Percentiles rank a stretch among this genome's conserved stretches.
phyloP scores from a whole-genome alignment of 352 stramenopile species.

The Phytopythium ostracodes region DNA sequence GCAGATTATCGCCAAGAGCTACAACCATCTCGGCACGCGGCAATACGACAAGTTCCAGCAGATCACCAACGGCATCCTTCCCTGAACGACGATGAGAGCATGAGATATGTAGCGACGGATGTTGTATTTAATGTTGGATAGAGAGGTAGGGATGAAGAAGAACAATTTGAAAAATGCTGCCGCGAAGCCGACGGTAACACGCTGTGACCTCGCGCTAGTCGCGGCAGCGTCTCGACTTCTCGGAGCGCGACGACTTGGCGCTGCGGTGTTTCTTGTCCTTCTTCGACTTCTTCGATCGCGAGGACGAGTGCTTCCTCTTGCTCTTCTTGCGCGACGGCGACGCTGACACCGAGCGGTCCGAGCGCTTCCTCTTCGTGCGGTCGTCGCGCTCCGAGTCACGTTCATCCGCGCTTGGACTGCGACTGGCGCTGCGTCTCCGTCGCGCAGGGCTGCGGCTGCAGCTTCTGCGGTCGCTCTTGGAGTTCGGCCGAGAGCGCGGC shows the following conservation, averaged over 20 bases:
- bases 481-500: constrained; percentile 3
- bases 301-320: constrained; percentile 27
- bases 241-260: constrained; percentile 20
- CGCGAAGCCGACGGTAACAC: background rate
- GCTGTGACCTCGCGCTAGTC: background rate
- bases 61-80: constrained; percentile 78
- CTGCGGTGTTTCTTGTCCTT: constrained; percentile 38
- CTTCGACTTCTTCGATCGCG: constrained; percentile 32
- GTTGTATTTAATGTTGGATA: constrained; percentile 11
- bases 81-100: background rate
- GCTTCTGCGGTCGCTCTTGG: constrained; percentile 9
- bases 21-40: constrained; percentile 69
- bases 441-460: no score
- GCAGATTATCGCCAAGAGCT: constrained; percentile 70
- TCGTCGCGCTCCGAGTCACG: background rate
- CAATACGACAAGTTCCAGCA: constrained; percentile 90
- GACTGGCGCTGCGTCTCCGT: no score
- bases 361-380: constrained; percentile 4
- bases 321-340: constrained; percentile 26
- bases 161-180: background rate
- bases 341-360: constrained; percentile 3
- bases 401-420: constrained; percentile 1
- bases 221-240: constrained; percentile 19
- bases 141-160: background rate
- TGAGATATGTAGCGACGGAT: constrained; percentile 5